Evolutionary conservation across 2,329 filamentous ascomycete species (phyloP).

Genomic region (Ascochyta pisi): DNA sequence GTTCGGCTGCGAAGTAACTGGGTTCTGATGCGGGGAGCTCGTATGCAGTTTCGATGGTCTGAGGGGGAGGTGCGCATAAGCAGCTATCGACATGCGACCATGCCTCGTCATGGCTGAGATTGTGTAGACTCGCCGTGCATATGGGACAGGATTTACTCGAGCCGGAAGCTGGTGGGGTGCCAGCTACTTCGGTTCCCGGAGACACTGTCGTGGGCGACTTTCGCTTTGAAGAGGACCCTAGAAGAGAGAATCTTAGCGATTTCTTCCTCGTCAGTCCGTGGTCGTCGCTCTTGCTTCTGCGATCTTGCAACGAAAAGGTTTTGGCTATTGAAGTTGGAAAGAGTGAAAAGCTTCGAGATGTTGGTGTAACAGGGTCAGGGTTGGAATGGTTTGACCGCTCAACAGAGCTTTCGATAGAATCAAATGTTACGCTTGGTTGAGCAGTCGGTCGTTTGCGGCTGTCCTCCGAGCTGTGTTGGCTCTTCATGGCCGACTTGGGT

Average conservation of each 20-base stretch:
- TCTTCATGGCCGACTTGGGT: neutral
- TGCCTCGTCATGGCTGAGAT: neutral
- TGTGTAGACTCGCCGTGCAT: neutral
- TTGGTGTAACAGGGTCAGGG: neutral
- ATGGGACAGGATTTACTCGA: neutral
- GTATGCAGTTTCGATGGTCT: neutral
- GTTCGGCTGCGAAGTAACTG: neutral
- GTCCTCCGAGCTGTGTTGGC: neutral
- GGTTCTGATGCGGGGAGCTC: slow-evolving; percentile 9
- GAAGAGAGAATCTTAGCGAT: neutral
- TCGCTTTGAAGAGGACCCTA: neutral
- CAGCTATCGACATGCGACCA: slow-evolving; percentile 3
- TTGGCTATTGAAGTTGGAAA: slow-evolving; percentile 1
- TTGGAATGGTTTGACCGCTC: neutral
- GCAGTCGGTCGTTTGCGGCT: neutral
- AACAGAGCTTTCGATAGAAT: slow-evolving; percentile 5
- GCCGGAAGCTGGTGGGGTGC: neutral
- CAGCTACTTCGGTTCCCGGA: neutral
- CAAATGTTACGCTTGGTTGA: slow-evolving; percentile 5
- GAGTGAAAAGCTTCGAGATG: neutral
- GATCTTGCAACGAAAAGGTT: slow-evolving; percentile 7
- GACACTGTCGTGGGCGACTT: neutral
- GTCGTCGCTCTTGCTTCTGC: slow-evolving; percentile 11
- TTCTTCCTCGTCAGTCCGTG: slow-evolving; percentile 2
- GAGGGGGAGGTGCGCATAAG: neutral